Base-by-base conservation (phyloP, 306 rosid genomes). In the Quercus gilva region DNA sequence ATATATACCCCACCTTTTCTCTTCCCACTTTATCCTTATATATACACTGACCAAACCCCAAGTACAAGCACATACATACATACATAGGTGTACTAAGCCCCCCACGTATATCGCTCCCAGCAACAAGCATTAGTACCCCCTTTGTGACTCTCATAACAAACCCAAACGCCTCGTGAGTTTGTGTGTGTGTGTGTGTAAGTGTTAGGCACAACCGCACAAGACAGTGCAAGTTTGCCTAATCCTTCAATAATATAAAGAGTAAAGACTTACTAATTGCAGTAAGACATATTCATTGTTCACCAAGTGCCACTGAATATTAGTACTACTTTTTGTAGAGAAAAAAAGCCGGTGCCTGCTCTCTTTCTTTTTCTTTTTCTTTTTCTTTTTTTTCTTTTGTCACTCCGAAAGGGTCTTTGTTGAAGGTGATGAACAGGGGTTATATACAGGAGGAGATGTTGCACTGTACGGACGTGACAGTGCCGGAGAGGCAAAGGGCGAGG, bases 401-500 rank as follows among this genome's bases (percentile, higher is more conserved):
- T 64, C 17, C 17, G 17, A 6, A 29, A 64, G 71, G 71, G 23
- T 31, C 41, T 31, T 37, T 68, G 37, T 68, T 35, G 33, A 14
- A 18, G n/a, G 77, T 52, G 28, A 74, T 72, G 85, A 86, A 80
- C 83, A 74, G 77, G 17, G 85, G 78, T 35, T 49, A 25, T 49
- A 41, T 8, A 41, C 45, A 41, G 45, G 79, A 74, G 45, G 82
- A 74, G 19, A 88, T 91, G 91, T 69, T 87, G 82, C 91, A 89
- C 79, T 84, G 88, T 49, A n/a, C 86, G 8, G 92, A 85, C 61
- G 75, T 85, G 83, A 82, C 88, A 11, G 83, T 88, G 75, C 78
- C 84, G 72, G 92, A 88, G 78, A 76, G 88, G 71, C 91, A 90
- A 74, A 82, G 84, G 35, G 81, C 73, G n/a, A 76, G 84, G 18